Percentiles rank a stretch among this genome's conserved stretches.
These are phyloP conservation scores for Meredithiella fracta DNA, from an alignment of 2,329 filamentous ascomycete species.

Conservation along the genomic window DNA sequence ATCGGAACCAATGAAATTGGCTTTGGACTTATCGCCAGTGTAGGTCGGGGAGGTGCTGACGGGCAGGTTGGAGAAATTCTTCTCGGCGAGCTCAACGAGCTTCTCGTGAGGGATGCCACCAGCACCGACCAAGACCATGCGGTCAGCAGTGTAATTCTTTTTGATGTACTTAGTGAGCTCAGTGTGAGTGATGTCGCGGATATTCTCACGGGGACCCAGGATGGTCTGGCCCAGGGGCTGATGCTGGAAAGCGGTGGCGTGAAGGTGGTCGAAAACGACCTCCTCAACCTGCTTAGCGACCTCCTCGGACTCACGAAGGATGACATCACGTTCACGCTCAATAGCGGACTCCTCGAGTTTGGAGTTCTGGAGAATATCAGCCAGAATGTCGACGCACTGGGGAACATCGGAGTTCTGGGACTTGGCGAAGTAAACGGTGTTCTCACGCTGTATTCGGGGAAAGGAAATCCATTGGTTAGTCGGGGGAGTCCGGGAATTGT, in stretches of 20 bases:
- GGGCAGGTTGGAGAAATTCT: constrained; percentile 76
- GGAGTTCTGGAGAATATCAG: constrained; percentile 98
- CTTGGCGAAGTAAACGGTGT: constrained; percentile 99
- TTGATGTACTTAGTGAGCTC: constrained; percentile 95
- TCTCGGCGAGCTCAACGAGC: constrained; percentile 89
- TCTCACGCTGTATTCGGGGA: constrained; percentile 55
- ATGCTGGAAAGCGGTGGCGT: constrained; percentile 92
- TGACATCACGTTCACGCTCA: constrained; percentile 96
- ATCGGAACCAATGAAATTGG: constrained; percentile 93
- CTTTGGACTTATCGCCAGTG: constrained; percentile 66
- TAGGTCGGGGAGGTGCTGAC: constrained; percentile 59
- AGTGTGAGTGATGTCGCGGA: constrained; percentile 80
- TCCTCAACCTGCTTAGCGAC: constrained; percentile 99
- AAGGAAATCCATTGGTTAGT: constrained; percentile 9
- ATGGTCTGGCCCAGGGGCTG: constrained; percentile 96
- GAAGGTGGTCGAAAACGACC: constrained; percentile 97
- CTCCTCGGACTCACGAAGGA: constrained; percentile 96
- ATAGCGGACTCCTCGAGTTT: constrained; percentile 88
- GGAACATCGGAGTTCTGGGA: constrained; percentile 96
- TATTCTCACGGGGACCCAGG: constrained; percentile 94
- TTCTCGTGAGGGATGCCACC: constrained; percentile 87
- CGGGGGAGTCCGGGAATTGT: background rate
- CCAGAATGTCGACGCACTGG: constrained; percentile 91
- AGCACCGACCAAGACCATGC: constrained; percentile 95
- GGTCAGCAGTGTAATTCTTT: constrained; percentile 98